Evolutionary conservation across 148 eudicot genomes (phyloP), one percentile per base, ranked within the genome.

Genomic region (Nepenthes mirabilis): DNA sequence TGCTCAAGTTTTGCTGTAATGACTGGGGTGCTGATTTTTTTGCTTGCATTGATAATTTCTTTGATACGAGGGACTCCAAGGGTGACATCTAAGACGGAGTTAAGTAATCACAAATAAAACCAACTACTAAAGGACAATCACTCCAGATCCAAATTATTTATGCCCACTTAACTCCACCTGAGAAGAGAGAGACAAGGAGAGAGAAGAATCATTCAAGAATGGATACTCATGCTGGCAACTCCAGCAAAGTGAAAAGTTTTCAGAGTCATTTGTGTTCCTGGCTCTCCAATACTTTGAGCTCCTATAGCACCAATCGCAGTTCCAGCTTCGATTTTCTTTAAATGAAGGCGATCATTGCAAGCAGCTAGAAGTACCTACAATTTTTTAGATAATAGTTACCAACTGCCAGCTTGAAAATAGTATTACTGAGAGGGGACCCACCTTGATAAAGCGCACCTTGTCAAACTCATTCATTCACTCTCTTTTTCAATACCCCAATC

Each of bases 151-250:
- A 32, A 32, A 35, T 40, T 11, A 32, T n/a, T 33, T n/a, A 56
- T 1, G 8, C 45, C 2, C 63, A 4, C 8, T 8, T 8, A 40
- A 8, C 8, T 40, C 45, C 8, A 8, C 45, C 4, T 40, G 45
- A 8, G 45, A 8, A 40, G 8, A 40, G 6, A 40, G 45, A 40
- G 8, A 40, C 45, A 40, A 40, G 45, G 8, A 40, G 47, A 52
- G 49, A 50, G 60, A 40, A 55, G 23, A 6, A 50, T 33, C 9
- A 59, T 57, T 11, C 6, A 35, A 11, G 56, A 43, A 68, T 72
- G 96, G 96, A 93, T 86, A 86, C 98, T 93, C 99, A 83, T 88
- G 99, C 96, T 93, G 45, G 96, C 99, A 77, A 93, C 96, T 75
- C 99, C 99, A 64, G 99, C 99, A 84, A 93, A 93, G 72, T 93